These are phyloP conservation scores for Trypanosomatidae sp. DNA, from an alignment of 208 protist species.

Conservation along the genomic window DNA sequence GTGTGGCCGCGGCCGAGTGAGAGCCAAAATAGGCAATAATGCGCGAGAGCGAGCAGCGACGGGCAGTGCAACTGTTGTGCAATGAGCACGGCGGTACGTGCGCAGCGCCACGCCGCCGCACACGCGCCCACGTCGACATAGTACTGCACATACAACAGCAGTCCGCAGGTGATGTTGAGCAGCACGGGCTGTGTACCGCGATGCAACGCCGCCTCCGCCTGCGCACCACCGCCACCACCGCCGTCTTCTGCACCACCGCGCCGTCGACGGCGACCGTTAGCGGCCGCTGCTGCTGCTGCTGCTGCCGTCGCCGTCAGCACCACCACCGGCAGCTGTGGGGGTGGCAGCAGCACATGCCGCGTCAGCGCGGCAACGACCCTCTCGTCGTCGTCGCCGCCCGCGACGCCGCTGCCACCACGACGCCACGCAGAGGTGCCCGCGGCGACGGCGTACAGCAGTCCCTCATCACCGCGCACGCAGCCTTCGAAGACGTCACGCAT, in stretches of 20 bases:
- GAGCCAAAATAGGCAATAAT: slow-evolving; percentile 57
- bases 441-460: too few species aligned
- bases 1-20: slow-evolving; percentile 25
- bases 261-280: too few species aligned
- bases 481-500: too few species aligned
- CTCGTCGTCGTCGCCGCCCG: too few species aligned
- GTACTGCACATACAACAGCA: slow-evolving; percentile 67
- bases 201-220: slow-evolving; percentile 10
- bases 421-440: too few species aligned
- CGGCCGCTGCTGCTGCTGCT: too few species aligned
- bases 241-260: slow-evolving; percentile 12
- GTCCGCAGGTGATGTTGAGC: slow-evolving; percentile 54
- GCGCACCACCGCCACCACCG: slow-evolving; percentile 2
- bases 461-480: too few species aligned
- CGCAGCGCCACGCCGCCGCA: slow-evolving; percentile 36
- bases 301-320: too few species aligned
- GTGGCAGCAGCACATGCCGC: too few species aligned
- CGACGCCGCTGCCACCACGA: too few species aligned
- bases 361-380: too few species aligned
- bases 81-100: slow-evolving; percentile 49
- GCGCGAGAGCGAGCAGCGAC: slow-evolving; percentile 43
- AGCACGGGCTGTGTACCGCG: slow-evolving; percentile 41
- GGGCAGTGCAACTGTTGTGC: slow-evolving; percentile 63
- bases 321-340: too few species aligned
- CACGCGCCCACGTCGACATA: slow-evolving; percentile 48